These are phyloP conservation scores for Scheffersomyces titani DNA, from an alignment of 1,139 yeast genomes.

Conservation along the genomic window DNA sequence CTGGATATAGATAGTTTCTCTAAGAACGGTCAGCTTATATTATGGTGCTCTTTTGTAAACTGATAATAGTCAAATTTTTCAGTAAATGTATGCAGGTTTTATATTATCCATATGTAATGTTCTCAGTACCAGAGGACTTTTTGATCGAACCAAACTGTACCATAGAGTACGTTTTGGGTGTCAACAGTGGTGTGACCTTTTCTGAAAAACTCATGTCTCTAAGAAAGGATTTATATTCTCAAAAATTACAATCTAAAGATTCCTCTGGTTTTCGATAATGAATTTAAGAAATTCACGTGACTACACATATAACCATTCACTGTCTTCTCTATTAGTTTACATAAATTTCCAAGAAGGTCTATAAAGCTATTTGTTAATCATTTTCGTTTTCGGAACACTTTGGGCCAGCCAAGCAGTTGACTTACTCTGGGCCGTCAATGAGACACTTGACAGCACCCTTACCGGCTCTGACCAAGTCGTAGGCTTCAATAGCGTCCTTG, in stretches of 20 bases:
- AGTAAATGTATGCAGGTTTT: neutral
- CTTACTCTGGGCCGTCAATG: slow-evolving; percentile 46
- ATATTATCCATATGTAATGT: too few species aligned
- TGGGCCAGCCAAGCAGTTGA: neutral
- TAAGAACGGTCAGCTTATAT: neutral
- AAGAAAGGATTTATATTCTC: too few species aligned
- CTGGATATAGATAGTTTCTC: neutral
- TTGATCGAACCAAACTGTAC: too few species aligned
- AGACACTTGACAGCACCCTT: slow-evolving; percentile 46
- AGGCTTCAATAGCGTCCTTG: slow-evolving; percentile 78
- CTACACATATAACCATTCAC: neutral
- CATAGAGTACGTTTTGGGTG: too few species aligned
- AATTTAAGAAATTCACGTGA: neutral
- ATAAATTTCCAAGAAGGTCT: neutral
- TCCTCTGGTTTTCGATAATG: neutral
- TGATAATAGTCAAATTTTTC: neutral
- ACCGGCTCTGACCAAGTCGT: slow-evolving; percentile 61
- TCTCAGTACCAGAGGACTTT: too few species aligned
- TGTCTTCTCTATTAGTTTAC: neutral
- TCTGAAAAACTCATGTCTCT: too few species aligned
- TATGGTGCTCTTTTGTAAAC: neutral
- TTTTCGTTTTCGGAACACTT: neutral
- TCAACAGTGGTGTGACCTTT: too few species aligned
- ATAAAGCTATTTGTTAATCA: neutral
- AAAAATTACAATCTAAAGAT: too few species aligned